Evolutionary conservation across 805 yeast species (phyloP), one percentile per base, ranked within the genome.

Genomic region (Tetrapisispora namnaoensis): DNA sequence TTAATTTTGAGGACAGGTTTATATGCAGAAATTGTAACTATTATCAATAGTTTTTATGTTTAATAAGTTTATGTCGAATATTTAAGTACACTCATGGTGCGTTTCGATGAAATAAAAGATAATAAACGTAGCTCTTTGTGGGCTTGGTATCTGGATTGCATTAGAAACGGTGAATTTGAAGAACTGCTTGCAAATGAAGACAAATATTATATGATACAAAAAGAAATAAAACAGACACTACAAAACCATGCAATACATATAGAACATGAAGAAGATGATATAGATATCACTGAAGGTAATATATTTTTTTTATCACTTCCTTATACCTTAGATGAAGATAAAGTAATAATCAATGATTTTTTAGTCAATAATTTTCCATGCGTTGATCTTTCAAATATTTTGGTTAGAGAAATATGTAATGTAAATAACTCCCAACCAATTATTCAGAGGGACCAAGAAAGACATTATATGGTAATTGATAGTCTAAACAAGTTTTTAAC

Each of bases 61-160:
- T 4, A 32, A 32, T 6, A 41, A 2, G 6, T 41, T 17, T 41
- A 18, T 27, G 36, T n/a, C 18, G 17, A 3, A 18, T 36, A 35
- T 9, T 16, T 21, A 13, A 22, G 7, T 27, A n/a, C 6, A 40
- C 44, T 8, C 37, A 42, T 42, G 44, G 37, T 30, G 20, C 44
- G n/a, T 42, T 42, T 42, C 32, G 44, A 42, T 30, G 37, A 42
- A 42, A 42, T 42, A 30, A 42, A 42, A 42, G 37, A 42, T 32
- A 28, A 42, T n/a, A 16, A 37, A 2, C 20, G 17, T n/a, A 24
- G 7, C 17, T 21, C 35, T 5, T 16, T 67, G 18, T 66, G 70
- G 67, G 59, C 68, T 18, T 69, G 72, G 72, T 68, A 66, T 51
- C 44, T 68, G 30, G 45, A 59, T n/a, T 65, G 65, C 43, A 53